These are phyloP conservation scores for Ophiosphaerella herpotricha DNA, from an alignment of 2,329 filamentous ascomycete genomes.

Conservation along the genomic window DNA sequence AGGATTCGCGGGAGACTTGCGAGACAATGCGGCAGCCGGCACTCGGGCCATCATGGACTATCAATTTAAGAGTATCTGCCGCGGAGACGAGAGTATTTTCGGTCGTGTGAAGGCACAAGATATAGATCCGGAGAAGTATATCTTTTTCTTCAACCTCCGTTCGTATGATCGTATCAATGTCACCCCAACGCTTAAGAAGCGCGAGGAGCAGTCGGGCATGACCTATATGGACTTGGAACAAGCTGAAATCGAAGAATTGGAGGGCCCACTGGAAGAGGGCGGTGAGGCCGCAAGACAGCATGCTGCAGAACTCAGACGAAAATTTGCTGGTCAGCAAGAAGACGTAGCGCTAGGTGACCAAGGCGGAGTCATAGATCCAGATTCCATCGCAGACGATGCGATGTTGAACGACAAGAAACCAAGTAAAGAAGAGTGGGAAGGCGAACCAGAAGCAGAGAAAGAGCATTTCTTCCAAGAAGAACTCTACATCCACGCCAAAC, in stretches of 20 bases:
- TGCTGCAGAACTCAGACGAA: slow-evolving; percentile 52
- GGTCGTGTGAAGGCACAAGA: slow-evolving; percentile 74
- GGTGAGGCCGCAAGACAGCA: slow-evolving; percentile 48
- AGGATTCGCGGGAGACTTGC: slow-evolving; percentile 89
- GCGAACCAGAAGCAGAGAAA: slow-evolving; percentile 73
- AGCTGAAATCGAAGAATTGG: slow-evolving; percentile 86
- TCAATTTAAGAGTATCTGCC: slow-evolving; percentile 93
- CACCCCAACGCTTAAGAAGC: slow-evolving; percentile 71
- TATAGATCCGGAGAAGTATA: slow-evolving; percentile 75
- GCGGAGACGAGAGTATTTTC: slow-evolving; percentile 89
- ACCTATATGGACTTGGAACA: slow-evolving; percentile 85
- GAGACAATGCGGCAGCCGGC: slow-evolving; percentile 79
- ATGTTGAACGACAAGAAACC: slow-evolving; percentile 72
- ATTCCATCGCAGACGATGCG: slow-evolving; percentile 75
- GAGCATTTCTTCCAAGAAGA: slow-evolving; percentile 94
- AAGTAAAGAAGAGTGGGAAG: slow-evolving; percentile 76
- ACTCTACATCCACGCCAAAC: slow-evolving; percentile 91
- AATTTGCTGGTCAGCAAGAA: slow-evolving; percentile 51
- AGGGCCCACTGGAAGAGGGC: slow-evolving; percentile 53
- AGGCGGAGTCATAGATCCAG: slow-evolving; percentile 57
- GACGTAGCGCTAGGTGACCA: slow-evolving; percentile 46
- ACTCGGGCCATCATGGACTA: slow-evolving; percentile 96
- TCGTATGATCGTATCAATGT: slow-evolving; percentile 92
- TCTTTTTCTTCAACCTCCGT: slow-evolving; percentile 93
- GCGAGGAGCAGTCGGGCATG: slow-evolving; percentile 81